phyloP scores from a whole-genome alignment of 2,329 filamentous ascomycete genomes.

The Penicillium vulpinum region DNA sequence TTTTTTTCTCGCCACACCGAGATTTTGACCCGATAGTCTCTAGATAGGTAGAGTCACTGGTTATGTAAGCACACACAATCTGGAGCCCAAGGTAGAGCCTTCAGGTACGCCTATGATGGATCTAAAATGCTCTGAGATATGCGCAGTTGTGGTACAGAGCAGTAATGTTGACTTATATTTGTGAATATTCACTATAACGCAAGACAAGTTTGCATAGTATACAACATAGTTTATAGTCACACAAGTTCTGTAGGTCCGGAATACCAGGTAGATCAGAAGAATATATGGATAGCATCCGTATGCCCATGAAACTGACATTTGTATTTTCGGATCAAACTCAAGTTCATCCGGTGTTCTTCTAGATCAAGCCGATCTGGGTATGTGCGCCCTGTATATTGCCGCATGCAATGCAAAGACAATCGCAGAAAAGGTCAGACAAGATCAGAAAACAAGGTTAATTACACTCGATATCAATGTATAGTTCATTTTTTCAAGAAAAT shows the following conservation, averaged over 20 bases:
- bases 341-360: not conserved
- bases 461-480: not conserved
- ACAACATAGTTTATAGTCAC: not conserved
- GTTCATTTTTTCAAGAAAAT: not conserved
- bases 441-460: not conserved
- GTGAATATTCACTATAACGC: not conserved
- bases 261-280: not conserved
- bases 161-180: not conserved
- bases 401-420: not conserved
- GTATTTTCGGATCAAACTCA: not conserved
- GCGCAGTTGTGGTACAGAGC: not conserved
- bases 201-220: no score
- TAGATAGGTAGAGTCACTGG: slow-evolving; percentile 12
- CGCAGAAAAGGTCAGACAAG: not conserved
- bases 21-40: slow-evolving; percentile 15
- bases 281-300: not conserved
- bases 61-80: slow-evolving; percentile 15
- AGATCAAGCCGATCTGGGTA: not conserved
- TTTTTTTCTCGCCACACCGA: slow-evolving; percentile 20
- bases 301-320: not conserved
- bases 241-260: not conserved
- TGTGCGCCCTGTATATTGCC: not conserved
- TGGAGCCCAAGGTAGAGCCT: no score
- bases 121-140: not conserved
- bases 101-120: not conserved